Evolutionary conservation across 2,329 filamentous ascomycete species (phyloP), one percentile per base, ranked within the genome.

Genomic region (Penicillium thymicola): DNA sequence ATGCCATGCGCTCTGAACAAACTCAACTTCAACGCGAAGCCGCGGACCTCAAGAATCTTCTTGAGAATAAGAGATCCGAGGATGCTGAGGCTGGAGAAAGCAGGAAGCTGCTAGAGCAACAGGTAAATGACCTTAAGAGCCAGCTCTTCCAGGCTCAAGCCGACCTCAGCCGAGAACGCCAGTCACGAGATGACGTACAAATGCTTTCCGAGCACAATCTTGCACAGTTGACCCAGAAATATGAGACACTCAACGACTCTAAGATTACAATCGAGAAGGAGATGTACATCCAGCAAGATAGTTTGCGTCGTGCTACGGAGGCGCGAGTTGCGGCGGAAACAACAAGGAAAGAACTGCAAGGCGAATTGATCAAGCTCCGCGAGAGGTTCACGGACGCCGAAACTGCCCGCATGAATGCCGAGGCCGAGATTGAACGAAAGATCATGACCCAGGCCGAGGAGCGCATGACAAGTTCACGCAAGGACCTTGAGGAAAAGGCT

Each of bases 181-280:
- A 97, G 73, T 97, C 93, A 16, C 85, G 94, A 55, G 93, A 97
- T 64, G 94, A 99, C 69, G 92, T 97, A 27, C 87, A 93, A 61
- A 85, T 96, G 64, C 87, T 97, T 55, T 87, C 90, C 5, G 92
- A 97, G 65, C 92, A 96, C 76, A 95, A 94, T 71, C 90, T 88
- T 66, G 81, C 89, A 43, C 85, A 88, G 49, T 80, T 99, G 58
- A 88, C 92, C 70, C 87, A 92, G 27, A 92, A 97, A 63, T 96
- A 87, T 65, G 88, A 95, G 48, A 84, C 85, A 34, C 81, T 97
- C 34, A 96, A 96, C 66, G 92, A 97, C 61, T 88, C 91, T 28
- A 99, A 99, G 75, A 96, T 97, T 67, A 96, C 87, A 45, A 96
- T 99, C 61, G 93, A 99, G 74, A 97, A 97, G 73, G 93, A 97